A percentile compares a stretch with the other conserved stretches of the same genome.
Conservation (phyloP, 2,329 filamentous ascomycete species). For the Fusarium piperis region DNA sequence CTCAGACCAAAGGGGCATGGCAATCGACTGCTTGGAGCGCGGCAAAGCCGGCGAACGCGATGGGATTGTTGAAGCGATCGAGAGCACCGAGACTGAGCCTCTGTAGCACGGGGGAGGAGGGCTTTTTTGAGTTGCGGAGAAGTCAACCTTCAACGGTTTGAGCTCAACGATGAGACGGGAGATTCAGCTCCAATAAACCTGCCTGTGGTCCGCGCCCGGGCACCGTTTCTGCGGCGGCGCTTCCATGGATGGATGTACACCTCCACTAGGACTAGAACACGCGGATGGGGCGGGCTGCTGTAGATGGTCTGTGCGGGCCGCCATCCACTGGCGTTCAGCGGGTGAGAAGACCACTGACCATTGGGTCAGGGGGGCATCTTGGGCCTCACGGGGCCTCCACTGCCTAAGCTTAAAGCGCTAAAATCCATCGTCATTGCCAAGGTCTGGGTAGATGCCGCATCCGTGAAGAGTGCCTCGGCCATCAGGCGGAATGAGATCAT, state of each 20-base stretch:
- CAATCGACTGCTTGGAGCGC: conserved; percentile 31
- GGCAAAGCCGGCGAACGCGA: conserved; percentile 32
- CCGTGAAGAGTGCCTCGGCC: conserved; percentile 7
- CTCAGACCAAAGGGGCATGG: conserved; percentile 36
- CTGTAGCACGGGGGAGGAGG: background rate
- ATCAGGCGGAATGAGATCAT: conserved; percentile 22
- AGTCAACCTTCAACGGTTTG: background rate
- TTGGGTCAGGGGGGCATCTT: background rate
- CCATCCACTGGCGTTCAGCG: conserved; percentile 29
- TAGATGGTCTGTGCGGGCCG: conserved; percentile 26
- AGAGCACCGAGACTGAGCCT: background rate
- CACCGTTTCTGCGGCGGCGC: conserved; percentile 15
- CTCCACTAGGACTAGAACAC: background rate
- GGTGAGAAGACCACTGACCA: conserved; percentile 15
- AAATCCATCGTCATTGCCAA: conserved; percentile 26
- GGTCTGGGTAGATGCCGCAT: conserved; percentile 3
- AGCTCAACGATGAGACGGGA: conserved; percentile 9
- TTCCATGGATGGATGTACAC: conserved; percentile 16
- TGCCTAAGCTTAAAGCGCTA: conserved; percentile 29
- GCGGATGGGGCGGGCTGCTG: background rate
- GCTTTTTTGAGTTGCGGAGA: background rate
- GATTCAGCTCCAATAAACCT: conserved; percentile 14
- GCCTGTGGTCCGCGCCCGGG: background rate
- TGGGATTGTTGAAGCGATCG: background rate
- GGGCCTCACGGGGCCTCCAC: background rate